phyloP scores from a whole-genome alignment of 2,329 filamentous ascomycete genomes.

The Aspergillus vadensis region DNA sequence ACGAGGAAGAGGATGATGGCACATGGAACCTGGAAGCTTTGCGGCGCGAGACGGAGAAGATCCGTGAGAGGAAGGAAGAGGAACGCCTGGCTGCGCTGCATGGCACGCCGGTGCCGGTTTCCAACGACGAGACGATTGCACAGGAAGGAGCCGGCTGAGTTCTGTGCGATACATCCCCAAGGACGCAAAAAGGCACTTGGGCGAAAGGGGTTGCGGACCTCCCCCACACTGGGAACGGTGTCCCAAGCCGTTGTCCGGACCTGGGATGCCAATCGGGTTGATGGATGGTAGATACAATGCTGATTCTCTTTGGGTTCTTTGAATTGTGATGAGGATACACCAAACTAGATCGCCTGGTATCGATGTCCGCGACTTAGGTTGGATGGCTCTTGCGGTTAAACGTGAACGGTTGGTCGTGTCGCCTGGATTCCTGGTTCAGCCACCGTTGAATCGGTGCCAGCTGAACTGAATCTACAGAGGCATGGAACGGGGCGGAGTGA shows the following conservation, averaged over 20 bases:
- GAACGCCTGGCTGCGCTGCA: conserved; percentile 57
- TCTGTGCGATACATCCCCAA: conserved; percentile 15
- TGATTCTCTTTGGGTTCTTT: conserved; percentile 17
- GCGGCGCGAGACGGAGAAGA: conserved; percentile 78
- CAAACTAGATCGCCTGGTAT: conserved; percentile 19
- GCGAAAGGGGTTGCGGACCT: conserved; percentile 29
- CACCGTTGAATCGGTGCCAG: conserved; percentile 9
- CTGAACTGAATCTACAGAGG: conserved; percentile 9
- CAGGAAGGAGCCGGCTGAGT: conserved; percentile 34
- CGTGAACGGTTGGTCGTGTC: conserved; percentile 23
- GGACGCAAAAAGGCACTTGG: conserved; percentile 30
- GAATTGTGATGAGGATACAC: conserved; percentile 5
- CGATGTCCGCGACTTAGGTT: conserved; percentile 25
- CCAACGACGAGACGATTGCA: conserved; percentile 22
- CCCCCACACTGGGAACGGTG: conserved; percentile 25
- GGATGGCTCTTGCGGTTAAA: conserved; percentile 27
- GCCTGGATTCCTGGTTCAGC: conserved; percentile 16
- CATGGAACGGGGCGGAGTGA: conserved; percentile 18
- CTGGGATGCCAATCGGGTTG: conserved; percentile 27
- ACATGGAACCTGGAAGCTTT: conserved; percentile 81
- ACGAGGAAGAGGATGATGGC: conserved; percentile 53
- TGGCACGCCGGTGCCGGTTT: conserved; percentile 28
- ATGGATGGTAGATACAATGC: conserved; percentile 30
- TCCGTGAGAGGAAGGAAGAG: conserved; percentile 75
- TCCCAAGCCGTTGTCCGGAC: conserved; percentile 22